These are phyloP conservation scores for Colletotrichum eleusines DNA, from an alignment of 2,329 filamentous ascomycete genomes.

Conservation along the genomic window DNA sequence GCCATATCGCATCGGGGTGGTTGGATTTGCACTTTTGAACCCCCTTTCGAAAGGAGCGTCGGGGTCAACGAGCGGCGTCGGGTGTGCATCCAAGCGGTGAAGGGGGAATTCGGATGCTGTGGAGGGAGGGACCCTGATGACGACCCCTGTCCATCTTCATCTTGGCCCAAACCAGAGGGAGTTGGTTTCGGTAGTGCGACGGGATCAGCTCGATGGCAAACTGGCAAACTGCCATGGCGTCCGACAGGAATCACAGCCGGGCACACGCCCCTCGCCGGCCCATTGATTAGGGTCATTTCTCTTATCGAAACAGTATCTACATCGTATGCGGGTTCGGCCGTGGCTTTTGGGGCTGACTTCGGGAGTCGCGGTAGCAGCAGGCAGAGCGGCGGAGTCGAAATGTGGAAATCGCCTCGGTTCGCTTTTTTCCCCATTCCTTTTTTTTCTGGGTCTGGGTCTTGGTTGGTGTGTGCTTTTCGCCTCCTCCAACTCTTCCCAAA, in stretches of 20 bases:
- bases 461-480: not conserved
- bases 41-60: not conserved
- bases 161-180: not conserved
- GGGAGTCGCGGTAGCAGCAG: not conserved
- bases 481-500: not conserved
- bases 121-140: constrained; percentile 31
- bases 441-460: not conserved
- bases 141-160: not conserved
- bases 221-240: no score
- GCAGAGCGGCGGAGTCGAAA: not conserved
- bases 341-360: not conserved
- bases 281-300: not conserved
- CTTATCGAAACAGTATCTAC: not conserved
- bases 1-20: not conserved
- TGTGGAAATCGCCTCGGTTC: not conserved
- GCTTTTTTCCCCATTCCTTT: not conserved
- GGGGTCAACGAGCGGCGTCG: not conserved
- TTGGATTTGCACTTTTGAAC: not conserved
- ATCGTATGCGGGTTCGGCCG: not conserved
- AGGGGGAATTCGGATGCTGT: not conserved
- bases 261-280: not conserved
- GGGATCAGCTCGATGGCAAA: not conserved
- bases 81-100: not conserved
- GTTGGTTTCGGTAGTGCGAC: not conserved
- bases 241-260: not conserved